Evolutionary conservation across 1,284 basidiomycete genomes (phyloP).

Genomic region (Hymenochaete sp.): DNA sequence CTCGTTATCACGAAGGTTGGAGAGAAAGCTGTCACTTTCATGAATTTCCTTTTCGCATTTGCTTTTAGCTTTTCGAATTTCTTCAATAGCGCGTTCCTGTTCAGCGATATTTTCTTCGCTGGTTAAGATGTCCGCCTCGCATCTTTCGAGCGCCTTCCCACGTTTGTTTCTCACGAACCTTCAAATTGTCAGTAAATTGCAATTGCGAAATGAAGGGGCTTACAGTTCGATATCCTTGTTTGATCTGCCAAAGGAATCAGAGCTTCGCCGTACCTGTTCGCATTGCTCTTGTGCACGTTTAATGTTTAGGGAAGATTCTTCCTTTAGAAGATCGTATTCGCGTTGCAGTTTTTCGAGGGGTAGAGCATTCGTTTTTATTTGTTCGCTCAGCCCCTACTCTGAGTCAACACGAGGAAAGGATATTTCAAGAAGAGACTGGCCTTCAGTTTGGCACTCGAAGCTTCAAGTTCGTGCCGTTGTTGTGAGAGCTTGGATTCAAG

Average conservation of each 20-base stretch:
- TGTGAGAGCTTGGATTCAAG: conserved; percentile 54
- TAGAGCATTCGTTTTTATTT: conserved; percentile 52
- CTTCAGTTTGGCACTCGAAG: conserved; percentile 38
- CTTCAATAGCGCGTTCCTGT: conserved; percentile 45
- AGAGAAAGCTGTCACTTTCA: conserved; percentile 58
- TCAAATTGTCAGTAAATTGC: conserved; percentile 7
- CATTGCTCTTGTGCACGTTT: conserved; percentile 43
- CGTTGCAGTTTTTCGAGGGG: conserved; percentile 64
- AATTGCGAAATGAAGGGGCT: conserved; percentile 19
- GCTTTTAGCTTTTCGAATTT: conserved; percentile 42
- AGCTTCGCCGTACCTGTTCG: conserved; percentile 59
- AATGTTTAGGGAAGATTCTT: conserved; percentile 32
- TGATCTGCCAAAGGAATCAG: conserved; percentile 53
- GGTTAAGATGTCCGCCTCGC: conserved; percentile 50
- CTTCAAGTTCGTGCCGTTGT: conserved; percentile 51
- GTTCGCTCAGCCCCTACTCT: conserved; percentile 59
- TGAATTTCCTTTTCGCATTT: conserved; percentile 65
- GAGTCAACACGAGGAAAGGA: too few relatives aligned
- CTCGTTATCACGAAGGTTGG: conserved; percentile 82
- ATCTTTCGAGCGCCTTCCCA: conserved; percentile 54
- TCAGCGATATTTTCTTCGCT: conserved; percentile 53
- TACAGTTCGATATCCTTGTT: conserved; percentile 61
- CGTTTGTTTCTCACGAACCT: conserved; percentile 73
- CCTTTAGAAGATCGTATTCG: conserved; percentile 33
- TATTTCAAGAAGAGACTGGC: too few relatives aligned